These are phyloP conservation scores for Bathelium albidoporum DNA, from an alignment of 495 filamentous ascomycete genomes.

Conservation along the genomic window DNA sequence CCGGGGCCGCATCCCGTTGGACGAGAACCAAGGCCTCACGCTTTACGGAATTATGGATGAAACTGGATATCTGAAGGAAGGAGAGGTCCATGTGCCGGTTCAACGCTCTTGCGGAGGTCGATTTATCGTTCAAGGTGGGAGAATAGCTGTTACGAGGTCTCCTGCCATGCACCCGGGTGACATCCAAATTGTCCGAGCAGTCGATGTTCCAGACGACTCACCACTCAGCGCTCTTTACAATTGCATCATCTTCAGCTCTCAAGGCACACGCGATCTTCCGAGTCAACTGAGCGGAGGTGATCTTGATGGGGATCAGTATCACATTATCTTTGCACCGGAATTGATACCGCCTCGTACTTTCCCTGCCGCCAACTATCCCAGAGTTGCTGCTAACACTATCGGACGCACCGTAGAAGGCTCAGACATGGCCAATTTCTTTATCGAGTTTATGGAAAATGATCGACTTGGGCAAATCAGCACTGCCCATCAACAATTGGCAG, in stretches of 20 bases:
- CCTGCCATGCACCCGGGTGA: constrained; percentile 76
- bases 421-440: constrained; percentile 70
- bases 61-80: constrained; percentile 54
- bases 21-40: constrained; percentile 47
- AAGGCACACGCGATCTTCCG: constrained; percentile 61
- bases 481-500: constrained; percentile 58
- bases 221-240: constrained; percentile 52
- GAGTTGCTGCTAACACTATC: constrained; percentile 43
- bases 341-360: constrained; percentile 36
- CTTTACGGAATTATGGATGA: constrained; percentile 80
- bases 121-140: constrained; percentile 19
- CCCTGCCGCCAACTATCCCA: constrained; percentile 57
- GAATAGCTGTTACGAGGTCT: constrained; percentile 54
- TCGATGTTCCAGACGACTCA: constrained; percentile 45
- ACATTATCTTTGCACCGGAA: constrained; percentile 55
- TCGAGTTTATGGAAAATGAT: constrained; percentile 71
- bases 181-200: constrained; percentile 51
- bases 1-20: constrained; percentile 59
- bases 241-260: constrained; percentile 65
- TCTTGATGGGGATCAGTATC: constrained; percentile 71
- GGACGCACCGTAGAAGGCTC: constrained; percentile 39
- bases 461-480: constrained; percentile 59
- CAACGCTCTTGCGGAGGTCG: constrained; percentile 25
- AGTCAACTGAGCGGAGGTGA: constrained; percentile 71
- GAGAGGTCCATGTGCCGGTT: constrained; percentile 52